phyloP scores from a whole-genome alignment of 73 alveolate species.

The Paraurostyla sp. region DNA sequence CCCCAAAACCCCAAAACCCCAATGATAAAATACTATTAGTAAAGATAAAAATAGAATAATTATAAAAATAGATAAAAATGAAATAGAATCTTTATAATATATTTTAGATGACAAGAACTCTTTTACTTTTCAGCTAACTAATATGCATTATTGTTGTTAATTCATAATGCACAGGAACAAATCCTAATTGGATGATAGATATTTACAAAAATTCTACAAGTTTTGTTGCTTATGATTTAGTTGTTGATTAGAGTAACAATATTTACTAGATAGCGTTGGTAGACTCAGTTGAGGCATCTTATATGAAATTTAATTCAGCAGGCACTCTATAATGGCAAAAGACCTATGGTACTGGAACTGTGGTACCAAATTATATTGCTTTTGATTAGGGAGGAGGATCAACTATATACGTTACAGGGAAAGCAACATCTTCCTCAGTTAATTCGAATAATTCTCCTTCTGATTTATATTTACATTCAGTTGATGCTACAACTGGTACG shows the following conservation, averaged over 20 bases:
- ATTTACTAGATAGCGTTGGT: neutral
- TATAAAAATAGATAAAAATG: no score
- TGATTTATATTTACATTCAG: neutral
- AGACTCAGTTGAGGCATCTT: neutral
- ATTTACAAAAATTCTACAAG: neutral
- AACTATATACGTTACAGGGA: neutral
- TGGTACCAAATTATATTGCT: neutral
- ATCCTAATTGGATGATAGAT: neutral
- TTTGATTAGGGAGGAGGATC: neutral
- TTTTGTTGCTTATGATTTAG: neutral
- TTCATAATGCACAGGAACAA: neutral
- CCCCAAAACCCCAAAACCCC: no score
- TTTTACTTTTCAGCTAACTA: no score
- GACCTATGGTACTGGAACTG: neutral
- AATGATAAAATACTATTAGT: no score
- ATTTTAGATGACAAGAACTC: no score
- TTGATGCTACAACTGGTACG: neutral
- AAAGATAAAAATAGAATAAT: no score
- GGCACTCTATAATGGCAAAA: neutral
- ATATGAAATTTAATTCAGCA: neutral
- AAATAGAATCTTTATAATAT: no score
- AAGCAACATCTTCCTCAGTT: neutral
- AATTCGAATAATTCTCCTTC: neutral
- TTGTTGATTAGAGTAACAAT: neutral
- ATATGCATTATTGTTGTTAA: no score